A percentile compares a stretch with the other conserved stretches of the same genome.
phyloP scores from a whole-genome alignment of 2,329 filamentous ascomycete species.

The Penicillium fuscoglaucum region DNA sequence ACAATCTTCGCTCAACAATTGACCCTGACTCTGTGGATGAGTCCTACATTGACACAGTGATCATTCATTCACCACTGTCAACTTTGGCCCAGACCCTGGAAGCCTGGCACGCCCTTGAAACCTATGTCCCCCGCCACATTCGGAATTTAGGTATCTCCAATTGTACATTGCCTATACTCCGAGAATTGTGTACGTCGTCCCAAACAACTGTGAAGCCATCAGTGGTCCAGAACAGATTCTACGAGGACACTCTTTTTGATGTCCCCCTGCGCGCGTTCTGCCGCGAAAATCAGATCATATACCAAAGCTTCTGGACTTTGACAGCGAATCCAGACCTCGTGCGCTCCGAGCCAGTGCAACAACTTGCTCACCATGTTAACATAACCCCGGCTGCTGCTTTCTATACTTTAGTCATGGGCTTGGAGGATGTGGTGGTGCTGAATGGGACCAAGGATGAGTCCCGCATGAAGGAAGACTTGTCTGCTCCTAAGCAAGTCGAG shows the following conservation, averaged over 20 bases:
- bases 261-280: constrained; percentile 59
- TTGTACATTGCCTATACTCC: constrained; percentile 59
- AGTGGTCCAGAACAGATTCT: constrained; percentile 77
- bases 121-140: constrained; percentile 65
- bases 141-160: constrained; percentile 75
- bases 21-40: constrained; percentile 36
- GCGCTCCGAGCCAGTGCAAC: constrained; percentile 48
- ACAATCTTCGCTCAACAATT: constrained; percentile 53
- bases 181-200: constrained; percentile 49
- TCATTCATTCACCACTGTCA: constrained; percentile 60
- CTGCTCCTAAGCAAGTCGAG: constrained; percentile 44
- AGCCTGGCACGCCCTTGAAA: constrained; percentile 67
- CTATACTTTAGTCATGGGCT: constrained; percentile 57
- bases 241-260: constrained; percentile 61
- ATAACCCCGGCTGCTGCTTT: constrained; percentile 53
- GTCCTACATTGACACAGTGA: constrained; percentile 57
- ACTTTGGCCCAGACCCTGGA: constrained; percentile 56
- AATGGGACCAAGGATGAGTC: constrained; percentile 57
- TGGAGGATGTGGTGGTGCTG: constrained; percentile 53
- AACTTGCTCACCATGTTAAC: constrained; percentile 48
- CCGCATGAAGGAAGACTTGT: constrained; percentile 56
- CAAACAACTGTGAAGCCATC: constrained; percentile 54
- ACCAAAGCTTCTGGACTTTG: constrained; percentile 63
- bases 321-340: constrained; percentile 58
- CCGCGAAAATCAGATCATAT: constrained; percentile 52